Percentiles rank a stretch among this genome's conserved stretches.
These are phyloP conservation scores for Rhodotorula sp. DNA, from an alignment of 1,284 basidiomycete species.

Conservation along the genomic window DNA sequence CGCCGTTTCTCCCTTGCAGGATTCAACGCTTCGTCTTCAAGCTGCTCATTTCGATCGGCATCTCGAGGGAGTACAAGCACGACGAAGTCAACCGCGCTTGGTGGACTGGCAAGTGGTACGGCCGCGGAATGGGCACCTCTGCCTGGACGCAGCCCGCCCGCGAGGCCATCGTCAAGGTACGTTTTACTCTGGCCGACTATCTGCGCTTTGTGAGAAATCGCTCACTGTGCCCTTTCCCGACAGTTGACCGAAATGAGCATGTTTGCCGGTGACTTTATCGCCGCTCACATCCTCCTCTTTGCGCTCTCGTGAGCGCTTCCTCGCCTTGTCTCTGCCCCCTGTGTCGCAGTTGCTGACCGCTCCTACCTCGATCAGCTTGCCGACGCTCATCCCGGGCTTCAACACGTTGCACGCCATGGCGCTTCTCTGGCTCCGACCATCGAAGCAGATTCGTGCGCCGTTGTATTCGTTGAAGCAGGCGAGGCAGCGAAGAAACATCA, in stretches of 20 bases:
- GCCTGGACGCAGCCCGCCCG: slow-evolving; percentile 90
- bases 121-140: slow-evolving; percentile 79
- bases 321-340: neutral
- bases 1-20: slow-evolving; percentile 58
- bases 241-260: slow-evolving; percentile 48
- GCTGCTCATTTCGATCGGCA: slow-evolving; percentile 82
- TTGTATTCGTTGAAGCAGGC: slow-evolving; percentile 63
- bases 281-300: slow-evolving; percentile 65
- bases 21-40: slow-evolving; percentile 91
- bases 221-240: neutral
- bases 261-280: slow-evolving; percentile 80
- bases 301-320: slow-evolving; percentile 53
- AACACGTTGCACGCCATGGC: slow-evolving; percentile 86
- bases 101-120: slow-evolving; percentile 97
- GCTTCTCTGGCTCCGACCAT: slow-evolving; percentile 59
- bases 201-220: slow-evolving; percentile 59
- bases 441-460: slow-evolving; percentile 80
- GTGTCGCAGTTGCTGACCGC: neutral
- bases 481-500: slow-evolving; percentile 28
- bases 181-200: slow-evolving; percentile 57
- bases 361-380: slow-evolving; percentile 56
- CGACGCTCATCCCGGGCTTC: slow-evolving; percentile 75
- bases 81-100: slow-evolving; percentile 95
- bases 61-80: slow-evolving; percentile 94
- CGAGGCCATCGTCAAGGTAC: slow-evolving; percentile 93